phyloP scores from a whole-genome alignment of 176 grass and related monocot species.

The Oryza punctata region DNA sequence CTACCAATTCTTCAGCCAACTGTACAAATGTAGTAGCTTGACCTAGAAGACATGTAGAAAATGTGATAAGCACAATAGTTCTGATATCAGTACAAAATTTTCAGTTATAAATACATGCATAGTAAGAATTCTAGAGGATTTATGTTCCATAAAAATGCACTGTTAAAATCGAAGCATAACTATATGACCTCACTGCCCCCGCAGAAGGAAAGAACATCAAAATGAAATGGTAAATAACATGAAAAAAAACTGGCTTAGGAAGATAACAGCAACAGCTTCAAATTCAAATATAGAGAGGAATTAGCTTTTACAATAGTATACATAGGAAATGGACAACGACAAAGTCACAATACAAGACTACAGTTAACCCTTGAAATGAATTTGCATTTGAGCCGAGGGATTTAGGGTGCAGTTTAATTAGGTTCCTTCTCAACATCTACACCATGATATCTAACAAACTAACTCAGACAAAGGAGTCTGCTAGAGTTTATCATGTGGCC shows the following conservation, averaged over 20 bases:
- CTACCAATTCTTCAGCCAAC: conserved; percentile 43
- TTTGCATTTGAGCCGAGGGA: not conserved
- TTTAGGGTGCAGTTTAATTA: conserved; percentile 13
- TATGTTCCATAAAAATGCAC: not conserved
- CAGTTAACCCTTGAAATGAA: not conserved
- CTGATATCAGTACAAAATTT: not conserved
- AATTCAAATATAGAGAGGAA: not conserved
- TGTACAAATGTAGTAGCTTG: conserved; percentile 24
- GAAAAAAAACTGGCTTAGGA: not conserved
- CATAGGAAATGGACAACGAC: not conserved
- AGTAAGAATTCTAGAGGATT: not conserved
- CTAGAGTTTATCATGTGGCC: not conserved
- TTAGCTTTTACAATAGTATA: not conserved
- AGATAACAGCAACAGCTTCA: not conserved
- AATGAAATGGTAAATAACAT: conserved; percentile 2
- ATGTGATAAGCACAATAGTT: conserved; percentile 26
- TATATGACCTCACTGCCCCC: not conserved
- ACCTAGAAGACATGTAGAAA: conserved; percentile 38
- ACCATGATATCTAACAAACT: not conserved
- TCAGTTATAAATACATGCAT: conserved; percentile 1
- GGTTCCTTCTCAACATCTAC: not conserved
- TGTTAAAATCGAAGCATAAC: not conserved
- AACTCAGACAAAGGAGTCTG: conserved; percentile 26
- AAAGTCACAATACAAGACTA: not conserved
- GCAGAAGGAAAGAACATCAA: not conserved